Percentiles rank a stretch among this genome's conserved stretches.
Conservation (phyloP, 805 yeast species). For the Clavispora vitiphila region DNA sequence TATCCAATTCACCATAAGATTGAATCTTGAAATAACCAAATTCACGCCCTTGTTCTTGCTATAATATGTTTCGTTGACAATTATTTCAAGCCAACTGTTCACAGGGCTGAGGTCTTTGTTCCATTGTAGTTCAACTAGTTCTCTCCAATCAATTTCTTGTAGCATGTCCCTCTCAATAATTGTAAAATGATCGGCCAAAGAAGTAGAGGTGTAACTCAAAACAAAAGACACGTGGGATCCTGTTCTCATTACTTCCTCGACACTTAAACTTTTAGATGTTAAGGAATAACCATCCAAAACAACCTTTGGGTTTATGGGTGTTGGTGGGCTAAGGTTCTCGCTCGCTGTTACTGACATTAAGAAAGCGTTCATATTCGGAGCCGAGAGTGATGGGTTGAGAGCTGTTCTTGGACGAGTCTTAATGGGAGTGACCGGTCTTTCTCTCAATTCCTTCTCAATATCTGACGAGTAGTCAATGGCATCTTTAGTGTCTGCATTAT, state of each 20-base stretch:
- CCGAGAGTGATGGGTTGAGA: slow-evolving; percentile 7
- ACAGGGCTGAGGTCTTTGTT: slow-evolving; percentile 59
- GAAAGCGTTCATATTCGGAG: slow-evolving; percentile 11
- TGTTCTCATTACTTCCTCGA: slow-evolving; percentile 38
- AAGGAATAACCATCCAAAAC: slow-evolving; percentile 33
- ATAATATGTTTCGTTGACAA: slow-evolving; percentile 49
- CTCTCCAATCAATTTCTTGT: slow-evolving; percentile 88
- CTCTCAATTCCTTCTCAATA: slow-evolving; percentile 15
- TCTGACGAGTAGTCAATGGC: slow-evolving; percentile 22
- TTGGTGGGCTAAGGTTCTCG: slow-evolving; percentile 10
- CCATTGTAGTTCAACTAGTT: slow-evolving; percentile 74
- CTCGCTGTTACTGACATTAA: slow-evolving; percentile 5
- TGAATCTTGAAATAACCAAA: slow-evolving; percentile 78
- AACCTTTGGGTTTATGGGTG: slow-evolving; percentile 21
- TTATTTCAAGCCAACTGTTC: slow-evolving; percentile 77
- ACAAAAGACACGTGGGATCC: slow-evolving; percentile 77
- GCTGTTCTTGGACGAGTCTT: slow-evolving; percentile 9
- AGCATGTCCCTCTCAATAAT: slow-evolving; percentile 80
- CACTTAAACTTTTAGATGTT: slow-evolving; percentile 25
- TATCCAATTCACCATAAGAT: slow-evolving; percentile 87
- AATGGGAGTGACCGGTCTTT: slow-evolving; percentile 30
- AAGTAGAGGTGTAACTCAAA: slow-evolving; percentile 60
- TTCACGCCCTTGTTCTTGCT: slow-evolving; percentile 66
- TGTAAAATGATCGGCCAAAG: slow-evolving; percentile 78
- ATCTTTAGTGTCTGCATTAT: slow-evolving; percentile 37